phyloP scores from a whole-genome alignment of 2,329 filamentous ascomycete species.

The Fusarium sp. region DNA sequence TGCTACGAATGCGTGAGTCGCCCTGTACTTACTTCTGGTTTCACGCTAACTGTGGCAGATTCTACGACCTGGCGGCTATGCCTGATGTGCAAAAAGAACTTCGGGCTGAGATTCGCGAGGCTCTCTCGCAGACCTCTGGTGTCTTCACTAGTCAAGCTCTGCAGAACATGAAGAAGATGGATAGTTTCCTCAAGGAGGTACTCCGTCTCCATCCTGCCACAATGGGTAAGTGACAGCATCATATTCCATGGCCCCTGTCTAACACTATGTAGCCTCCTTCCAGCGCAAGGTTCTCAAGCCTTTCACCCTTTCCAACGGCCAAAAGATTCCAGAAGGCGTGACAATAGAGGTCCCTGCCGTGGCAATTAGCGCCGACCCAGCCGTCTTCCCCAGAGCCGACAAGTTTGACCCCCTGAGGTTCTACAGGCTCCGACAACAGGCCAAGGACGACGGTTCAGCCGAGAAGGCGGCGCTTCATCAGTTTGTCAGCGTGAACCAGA shows the following conservation, averaged over 20 bases:
- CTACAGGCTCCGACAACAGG: conserved; percentile 52
- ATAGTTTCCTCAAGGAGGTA: conserved; percentile 56
- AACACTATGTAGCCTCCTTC: conserved; percentile 54
- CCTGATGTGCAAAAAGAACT: conserved; percentile 64
- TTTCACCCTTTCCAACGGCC: conserved; percentile 66
- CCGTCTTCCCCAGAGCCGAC: conserved; percentile 47
- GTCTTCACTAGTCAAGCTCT: conserved; percentile 52
- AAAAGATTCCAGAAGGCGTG: conserved; percentile 59
- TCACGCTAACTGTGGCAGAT: conserved; percentile 32
- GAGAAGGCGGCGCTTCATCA: conserved; percentile 48
- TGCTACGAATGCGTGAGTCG: conserved; percentile 56
- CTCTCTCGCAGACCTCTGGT: conserved; percentile 50
- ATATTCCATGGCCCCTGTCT: background rate
- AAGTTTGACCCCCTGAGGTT: conserved; percentile 60
- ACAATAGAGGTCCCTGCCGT: conserved; percentile 56
- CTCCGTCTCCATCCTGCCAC: conserved; percentile 48
- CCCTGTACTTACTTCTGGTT: background rate
- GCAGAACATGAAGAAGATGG: conserved; percentile 54
- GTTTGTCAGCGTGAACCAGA: conserved; percentile 55
- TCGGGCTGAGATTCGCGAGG: conserved; percentile 61
- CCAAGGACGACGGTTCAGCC: conserved; percentile 22
- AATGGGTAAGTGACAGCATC: conserved; percentile 46
- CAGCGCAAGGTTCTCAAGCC: conserved; percentile 62
- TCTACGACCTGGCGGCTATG: conserved; percentile 64
- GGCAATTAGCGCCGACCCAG: conserved; percentile 53